Evolutionary conservation across 441 rosid species (phyloP).

Genomic region (Euphorbia neoarborescens): DNA sequence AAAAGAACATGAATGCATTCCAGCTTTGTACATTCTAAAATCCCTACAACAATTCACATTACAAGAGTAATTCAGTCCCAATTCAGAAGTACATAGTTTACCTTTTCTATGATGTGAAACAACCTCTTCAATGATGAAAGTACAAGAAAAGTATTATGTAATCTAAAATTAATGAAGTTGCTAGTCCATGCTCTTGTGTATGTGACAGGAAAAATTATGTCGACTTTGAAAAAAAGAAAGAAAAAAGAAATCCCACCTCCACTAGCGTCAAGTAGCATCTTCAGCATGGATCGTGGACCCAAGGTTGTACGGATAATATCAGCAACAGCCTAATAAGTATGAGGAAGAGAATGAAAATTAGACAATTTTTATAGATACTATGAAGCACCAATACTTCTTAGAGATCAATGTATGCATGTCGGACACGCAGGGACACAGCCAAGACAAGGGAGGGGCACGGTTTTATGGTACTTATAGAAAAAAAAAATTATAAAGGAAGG

Average conservation of each 20-base stretch:
- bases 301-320: slow-evolving; percentile 81
- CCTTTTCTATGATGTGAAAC: neutral
- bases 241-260: slow-evolving; percentile 44
- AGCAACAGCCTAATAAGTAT: slow-evolving; percentile 58
- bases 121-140: neutral
- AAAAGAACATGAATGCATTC: neutral
- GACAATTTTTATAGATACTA: too few species aligned
- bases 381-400: too few species aligned
- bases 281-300: slow-evolving; percentile 92
- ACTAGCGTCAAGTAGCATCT: slow-evolving; percentile 79
- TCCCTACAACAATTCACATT: neutral
- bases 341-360: neutral
- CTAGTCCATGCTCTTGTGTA: neutral
- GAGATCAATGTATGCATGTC: too few species aligned
- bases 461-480: too few species aligned
- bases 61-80: neutral
- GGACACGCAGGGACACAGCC: too few species aligned
- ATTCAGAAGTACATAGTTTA: neutral
- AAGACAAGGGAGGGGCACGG: too few species aligned
- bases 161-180: neutral
- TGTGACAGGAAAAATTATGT: neutral
- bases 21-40: neutral
- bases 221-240: neutral
- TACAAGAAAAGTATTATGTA: neutral
- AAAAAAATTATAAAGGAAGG: too few species aligned